These are phyloP conservation scores for Diaporthe ilicicola DNA, from an alignment of 2,329 filamentous ascomycete species.

Conservation along the genomic window DNA sequence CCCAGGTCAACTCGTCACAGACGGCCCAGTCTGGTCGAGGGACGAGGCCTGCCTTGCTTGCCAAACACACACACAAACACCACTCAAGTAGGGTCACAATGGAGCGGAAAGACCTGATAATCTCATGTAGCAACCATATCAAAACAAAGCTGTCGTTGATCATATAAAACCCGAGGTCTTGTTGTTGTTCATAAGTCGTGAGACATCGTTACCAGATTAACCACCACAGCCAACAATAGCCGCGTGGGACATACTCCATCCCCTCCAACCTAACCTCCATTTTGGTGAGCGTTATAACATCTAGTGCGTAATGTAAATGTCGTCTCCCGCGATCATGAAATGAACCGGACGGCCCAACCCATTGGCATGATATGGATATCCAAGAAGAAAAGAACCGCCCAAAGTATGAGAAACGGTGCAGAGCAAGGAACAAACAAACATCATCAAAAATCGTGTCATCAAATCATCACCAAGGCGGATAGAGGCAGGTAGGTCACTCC, in stretches of 20 bases:
- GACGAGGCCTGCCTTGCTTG: neutral
- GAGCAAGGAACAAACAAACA: neutral
- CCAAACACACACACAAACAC: neutral
- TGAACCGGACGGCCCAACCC: neutral
- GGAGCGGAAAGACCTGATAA: neutral
- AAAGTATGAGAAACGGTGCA: neutral
- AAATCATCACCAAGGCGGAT: neutral
- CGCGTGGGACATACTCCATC: neutral
- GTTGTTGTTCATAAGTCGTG: slow-evolving; percentile 22
- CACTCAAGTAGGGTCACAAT: no score
- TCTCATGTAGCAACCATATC: neutral
- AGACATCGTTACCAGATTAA: slow-evolving; percentile 17
- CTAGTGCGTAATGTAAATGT: slow-evolving; percentile 12
- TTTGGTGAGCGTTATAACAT: slow-evolving; percentile 1
- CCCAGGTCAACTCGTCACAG: no score
- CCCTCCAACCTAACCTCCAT: neutral
- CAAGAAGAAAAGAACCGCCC: neutral
- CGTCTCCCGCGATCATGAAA: slow-evolving; percentile 20
- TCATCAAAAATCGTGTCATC: slow-evolving; percentile 21
- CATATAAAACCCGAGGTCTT: neutral
- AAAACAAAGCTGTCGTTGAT: slow-evolving; percentile 17
- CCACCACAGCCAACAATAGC: neutral
- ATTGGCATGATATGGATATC: slow-evolving; percentile 24
- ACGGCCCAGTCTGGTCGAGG: neutral
- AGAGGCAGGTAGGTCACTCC: slow-evolving; percentile 5